Percentiles rank a stretch among this genome's conserved stretches.
Evolutionary conservation across 2,329 filamentous ascomycete species (phyloP).

Genomic region (Ascochyta lentis): DNA sequence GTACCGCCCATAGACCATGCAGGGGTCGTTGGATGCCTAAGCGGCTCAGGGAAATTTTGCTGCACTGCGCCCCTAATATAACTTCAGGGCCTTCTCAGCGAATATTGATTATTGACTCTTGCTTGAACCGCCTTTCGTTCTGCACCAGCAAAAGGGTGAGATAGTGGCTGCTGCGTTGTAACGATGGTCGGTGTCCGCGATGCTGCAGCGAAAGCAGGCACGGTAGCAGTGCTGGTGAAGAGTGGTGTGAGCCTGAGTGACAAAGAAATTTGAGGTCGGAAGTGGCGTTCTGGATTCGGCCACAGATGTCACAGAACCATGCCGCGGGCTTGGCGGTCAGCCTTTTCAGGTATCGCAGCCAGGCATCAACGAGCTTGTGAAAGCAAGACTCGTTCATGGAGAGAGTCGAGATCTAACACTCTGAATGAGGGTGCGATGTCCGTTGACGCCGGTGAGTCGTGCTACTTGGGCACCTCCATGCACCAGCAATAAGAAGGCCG

Average conservation of each 20-base stretch:
- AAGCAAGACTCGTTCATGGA: neutral
- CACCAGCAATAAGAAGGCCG: too few species aligned
- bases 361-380: constrained; percentile 7
- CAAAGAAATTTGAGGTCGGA: constrained; percentile 13
- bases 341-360: constrained; percentile 1
- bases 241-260: neutral
- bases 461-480: neutral
- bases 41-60: constrained; percentile 12
- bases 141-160: neutral
- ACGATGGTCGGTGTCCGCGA: neutral
- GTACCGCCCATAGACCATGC: constrained; percentile 3
- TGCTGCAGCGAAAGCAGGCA: neutral
- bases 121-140: neutral
- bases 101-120: neutral
- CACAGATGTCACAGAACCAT: neutral
- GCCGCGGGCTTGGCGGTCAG: constrained; percentile 4
- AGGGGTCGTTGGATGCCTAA: constrained; percentile 15
- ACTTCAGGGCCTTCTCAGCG: neutral
- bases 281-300: constrained; percentile 13
- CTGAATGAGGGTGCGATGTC: neutral
- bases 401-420: neutral
- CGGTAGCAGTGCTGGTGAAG: neutral
- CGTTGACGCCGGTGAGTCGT: neutral
- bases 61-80: constrained; percentile 16
- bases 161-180: neutral